Evolutionary conservation across 2,329 filamentous ascomycete species (phyloP).

Genomic region (Neoascochyta sp.): DNA sequence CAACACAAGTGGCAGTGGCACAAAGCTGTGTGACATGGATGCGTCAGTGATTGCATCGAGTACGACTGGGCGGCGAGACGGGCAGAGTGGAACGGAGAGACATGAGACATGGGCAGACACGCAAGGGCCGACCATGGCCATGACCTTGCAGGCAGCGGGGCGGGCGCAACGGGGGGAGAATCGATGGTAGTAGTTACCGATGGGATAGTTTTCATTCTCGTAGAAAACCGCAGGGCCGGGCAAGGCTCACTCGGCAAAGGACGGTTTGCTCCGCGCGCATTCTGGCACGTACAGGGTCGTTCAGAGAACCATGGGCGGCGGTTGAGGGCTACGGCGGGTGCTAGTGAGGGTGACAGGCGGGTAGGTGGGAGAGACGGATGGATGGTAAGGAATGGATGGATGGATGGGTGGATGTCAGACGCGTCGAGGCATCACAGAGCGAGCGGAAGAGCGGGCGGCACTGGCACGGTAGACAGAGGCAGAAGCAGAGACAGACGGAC

Average conservation of each 20-base stretch:
- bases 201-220: constrained; percentile 47
- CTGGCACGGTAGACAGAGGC: constrained; percentile 25
- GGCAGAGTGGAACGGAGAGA: constrained; percentile 22
- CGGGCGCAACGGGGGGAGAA: constrained; percentile 13
- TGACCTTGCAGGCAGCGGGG: constrained; percentile 5
- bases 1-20: constrained; percentile 59
- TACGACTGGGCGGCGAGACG: constrained; percentile 21
- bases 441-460: constrained; percentile 18
- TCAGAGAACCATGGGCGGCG: constrained; percentile 22
- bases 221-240: constrained; percentile 36
- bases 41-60: constrained; percentile 36
- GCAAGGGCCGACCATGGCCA: constrained; percentile 21
- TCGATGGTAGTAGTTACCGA: constrained; percentile 40
- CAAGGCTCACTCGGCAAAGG: constrained; percentile 38
- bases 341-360: constrained; percentile 10
- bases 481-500: constrained; percentile 24
- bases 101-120: constrained; percentile 28
- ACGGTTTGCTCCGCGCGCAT: constrained; percentile 40
- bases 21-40: constrained; percentile 51
- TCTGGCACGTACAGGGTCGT: constrained; percentile 39
- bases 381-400: constrained; percentile 15
- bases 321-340: too few relatives aligned
- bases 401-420: constrained; percentile 23
- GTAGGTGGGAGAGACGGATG: constrained; percentile 18
- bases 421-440: constrained; percentile 20